phyloP scores from a whole-genome alignment of 371 early-diverging fungal species.

The Rhizopus sp. region DNA sequence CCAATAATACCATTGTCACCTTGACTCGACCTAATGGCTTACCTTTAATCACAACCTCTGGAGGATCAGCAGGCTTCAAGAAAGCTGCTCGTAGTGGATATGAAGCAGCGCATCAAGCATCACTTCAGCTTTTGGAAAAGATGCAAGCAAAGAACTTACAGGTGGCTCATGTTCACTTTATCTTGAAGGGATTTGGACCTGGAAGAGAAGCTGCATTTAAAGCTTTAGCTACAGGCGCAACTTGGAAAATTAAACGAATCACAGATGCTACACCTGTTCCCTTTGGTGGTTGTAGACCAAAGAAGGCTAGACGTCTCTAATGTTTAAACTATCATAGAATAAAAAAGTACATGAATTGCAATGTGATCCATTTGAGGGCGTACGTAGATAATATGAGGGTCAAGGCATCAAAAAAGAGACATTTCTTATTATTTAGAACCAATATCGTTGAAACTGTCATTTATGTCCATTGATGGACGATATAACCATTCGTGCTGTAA shows the following conservation, averaged over 20 bases:
- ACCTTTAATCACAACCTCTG: conserved; percentile 72
- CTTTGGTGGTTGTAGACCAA: conserved; percentile 94
- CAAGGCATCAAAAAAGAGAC: no score
- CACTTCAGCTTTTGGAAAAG: conserved; percentile 68
- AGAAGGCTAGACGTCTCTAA: conserved; percentile 85
- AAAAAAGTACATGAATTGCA: background rate
- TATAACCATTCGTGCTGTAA: no score
- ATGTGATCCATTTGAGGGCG: background rate
- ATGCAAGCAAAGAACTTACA: conserved; percentile 66
- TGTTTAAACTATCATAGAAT: conserved; percentile 5
- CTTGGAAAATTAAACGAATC: conserved; percentile 77
- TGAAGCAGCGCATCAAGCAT: conserved; percentile 95
- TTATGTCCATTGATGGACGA: no score
- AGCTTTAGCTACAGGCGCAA: conserved; percentile 64
- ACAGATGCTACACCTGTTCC: conserved; percentile 91
- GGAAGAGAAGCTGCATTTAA: conserved; percentile 92
- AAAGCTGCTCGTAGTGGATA: conserved; percentile 88
- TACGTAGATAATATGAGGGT: background rate
- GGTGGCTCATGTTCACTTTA: conserved; percentile 71
- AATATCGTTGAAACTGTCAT: no score
- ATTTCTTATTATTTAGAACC: no score
- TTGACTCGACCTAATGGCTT: conserved; percentile 75
- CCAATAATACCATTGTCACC: conserved; percentile 92
- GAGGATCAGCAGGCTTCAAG: conserved; percentile 86
- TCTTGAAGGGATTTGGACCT: conserved; percentile 89